Conservation (phyloP, 2,329 filamentous ascomycete genomes). For the Beauveria medogensis region DNA sequence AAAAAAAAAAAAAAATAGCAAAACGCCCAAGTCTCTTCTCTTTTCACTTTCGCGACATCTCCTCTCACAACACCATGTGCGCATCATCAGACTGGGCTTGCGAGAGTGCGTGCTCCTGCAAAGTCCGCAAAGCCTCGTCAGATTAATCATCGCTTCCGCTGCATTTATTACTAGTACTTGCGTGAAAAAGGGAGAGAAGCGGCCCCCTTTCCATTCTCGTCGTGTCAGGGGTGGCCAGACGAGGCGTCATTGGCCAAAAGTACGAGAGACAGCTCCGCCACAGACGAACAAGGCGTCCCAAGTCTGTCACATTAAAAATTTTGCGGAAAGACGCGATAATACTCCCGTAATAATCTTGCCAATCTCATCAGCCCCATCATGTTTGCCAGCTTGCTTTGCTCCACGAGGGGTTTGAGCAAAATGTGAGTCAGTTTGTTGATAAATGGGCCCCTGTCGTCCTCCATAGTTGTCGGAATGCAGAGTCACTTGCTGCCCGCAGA, state of each 20-base stretch:
- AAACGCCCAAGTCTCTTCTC: neutral
- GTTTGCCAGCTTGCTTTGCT: no score
- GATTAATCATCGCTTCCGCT: neutral
- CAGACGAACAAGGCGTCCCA: neutral
- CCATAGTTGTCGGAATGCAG: no score
- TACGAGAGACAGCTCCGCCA: neutral
- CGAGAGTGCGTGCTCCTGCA: neutral
- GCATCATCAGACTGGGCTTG: neutral
- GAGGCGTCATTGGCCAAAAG: neutral
- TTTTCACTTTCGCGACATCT: neutral
- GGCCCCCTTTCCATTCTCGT: neutral
- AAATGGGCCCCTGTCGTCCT: no score
- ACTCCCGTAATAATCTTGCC: no score
- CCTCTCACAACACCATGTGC: neutral
- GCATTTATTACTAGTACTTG: no score
- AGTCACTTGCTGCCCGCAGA: no score
- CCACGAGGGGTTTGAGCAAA: no score
- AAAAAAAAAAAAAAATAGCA: no score
- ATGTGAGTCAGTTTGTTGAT: no score
- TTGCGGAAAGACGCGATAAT: no score
- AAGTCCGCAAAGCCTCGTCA: neutral
- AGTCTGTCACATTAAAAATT: no score
- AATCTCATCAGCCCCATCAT: no score
- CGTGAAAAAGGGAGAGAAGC: neutral
- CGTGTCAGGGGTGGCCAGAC: neutral